Evolutionary conservation across 305 asterid species (phyloP).

Genomic region (Solanum hybrid): DNA sequence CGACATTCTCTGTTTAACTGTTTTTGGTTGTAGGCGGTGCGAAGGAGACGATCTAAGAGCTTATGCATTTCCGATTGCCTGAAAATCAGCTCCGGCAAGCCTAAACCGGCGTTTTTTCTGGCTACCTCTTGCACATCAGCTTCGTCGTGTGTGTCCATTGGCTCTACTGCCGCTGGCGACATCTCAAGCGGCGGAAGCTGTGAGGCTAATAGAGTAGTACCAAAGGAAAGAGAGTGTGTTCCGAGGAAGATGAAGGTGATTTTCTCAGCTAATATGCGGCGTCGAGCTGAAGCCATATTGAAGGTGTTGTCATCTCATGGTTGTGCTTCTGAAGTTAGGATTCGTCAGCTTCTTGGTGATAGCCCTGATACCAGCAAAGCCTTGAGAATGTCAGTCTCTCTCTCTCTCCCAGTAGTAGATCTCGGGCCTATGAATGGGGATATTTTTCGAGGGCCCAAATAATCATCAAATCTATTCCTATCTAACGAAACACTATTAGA

Average conservation of each 20-base stretch:
- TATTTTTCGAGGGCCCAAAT: background rate
- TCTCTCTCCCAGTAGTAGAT: background rate
- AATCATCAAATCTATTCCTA: background rate
- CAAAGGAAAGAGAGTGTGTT: background rate
- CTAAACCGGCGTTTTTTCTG: conserved; percentile 20
- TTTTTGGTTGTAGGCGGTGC: conserved; percentile 38
- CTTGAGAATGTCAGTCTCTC: conserved; percentile 54
- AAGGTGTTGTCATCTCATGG: conserved; percentile 48
- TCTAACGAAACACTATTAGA: background rate
- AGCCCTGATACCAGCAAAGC: conserved; percentile 99
- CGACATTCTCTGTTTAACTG: background rate
- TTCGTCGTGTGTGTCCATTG: conserved; percentile 42
- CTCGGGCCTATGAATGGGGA: background rate
- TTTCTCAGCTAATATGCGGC: conserved; percentile 44
- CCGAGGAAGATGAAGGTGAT: conserved; percentile 28
- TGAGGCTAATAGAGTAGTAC: background rate
- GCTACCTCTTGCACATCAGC: conserved; percentile 28
- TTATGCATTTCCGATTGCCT: conserved; percentile 33
- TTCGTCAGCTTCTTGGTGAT: conserved; percentile 80
- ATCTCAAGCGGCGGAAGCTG: conserved; percentile 27
- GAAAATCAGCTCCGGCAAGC: conserved; percentile 30
- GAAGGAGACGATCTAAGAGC: conserved; percentile 61
- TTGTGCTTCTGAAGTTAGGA: conserved; percentile 69
- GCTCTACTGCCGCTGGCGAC: conserved; percentile 16
- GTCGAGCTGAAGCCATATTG: conserved; percentile 63